Evolutionary conservation across 495 filamentous ascomycete species (phyloP).

Genomic region (Podospora comata): DNA sequence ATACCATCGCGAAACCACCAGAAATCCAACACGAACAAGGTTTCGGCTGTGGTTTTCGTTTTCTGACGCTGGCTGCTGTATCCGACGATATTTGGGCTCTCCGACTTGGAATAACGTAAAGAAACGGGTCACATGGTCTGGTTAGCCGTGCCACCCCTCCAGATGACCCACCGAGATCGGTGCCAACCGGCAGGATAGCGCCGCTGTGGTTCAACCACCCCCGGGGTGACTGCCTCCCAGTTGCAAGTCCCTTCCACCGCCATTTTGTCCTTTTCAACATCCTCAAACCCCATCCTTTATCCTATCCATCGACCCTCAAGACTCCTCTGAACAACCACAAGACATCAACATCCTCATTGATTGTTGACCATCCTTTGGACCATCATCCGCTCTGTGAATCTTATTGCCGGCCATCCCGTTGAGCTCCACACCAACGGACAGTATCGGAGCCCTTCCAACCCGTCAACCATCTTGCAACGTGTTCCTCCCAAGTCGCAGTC

Average conservation of each 20-base stretch:
- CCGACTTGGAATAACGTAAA: neutral
- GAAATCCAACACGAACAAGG: neutral
- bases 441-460: neutral
- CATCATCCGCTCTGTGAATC: slow-evolving; percentile 14
- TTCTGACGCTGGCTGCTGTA: neutral
- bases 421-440: slow-evolving; percentile 1
- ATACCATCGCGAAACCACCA: neutral
- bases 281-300: neutral
- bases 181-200: slow-evolving; percentile 22
- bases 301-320: neutral
- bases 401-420: neutral
- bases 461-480: slow-evolving; percentile 2
- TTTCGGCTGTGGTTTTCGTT: neutral
- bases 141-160: slow-evolving; percentile 4
- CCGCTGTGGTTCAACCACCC: slow-evolving; percentile 10
- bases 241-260: slow-evolving; percentile 23
- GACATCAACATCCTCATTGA: neutral
- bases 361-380: neutral
- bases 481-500: neutral
- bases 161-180: slow-evolving; percentile 33
- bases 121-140: slow-evolving; percentile 24
- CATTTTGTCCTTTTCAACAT: slow-evolving; percentile 19
- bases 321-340: neutral
- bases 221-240: slow-evolving; percentile 2
- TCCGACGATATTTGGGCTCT: neutral